Evolutionary conservation across 2,329 filamentous ascomycete genomes (phyloP), one percentile per base, ranked within the genome.

Genomic region (Diaporthe helianthi): DNA sequence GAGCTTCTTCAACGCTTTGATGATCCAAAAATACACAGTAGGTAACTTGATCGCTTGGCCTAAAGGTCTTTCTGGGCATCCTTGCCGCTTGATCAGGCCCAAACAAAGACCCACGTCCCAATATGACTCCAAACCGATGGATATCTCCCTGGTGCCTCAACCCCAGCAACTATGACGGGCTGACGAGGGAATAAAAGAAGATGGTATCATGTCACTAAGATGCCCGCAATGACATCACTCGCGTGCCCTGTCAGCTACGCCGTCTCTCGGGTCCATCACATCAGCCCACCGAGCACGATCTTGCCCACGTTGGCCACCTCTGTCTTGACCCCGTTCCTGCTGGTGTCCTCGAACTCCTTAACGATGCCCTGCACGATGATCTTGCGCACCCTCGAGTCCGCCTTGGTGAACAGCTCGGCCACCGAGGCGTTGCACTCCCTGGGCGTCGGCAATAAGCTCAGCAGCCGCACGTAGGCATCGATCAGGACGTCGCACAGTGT

Each of bases 401-500:
- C 93, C 80, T 99, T 99, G 13, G 89, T 87, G 74, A 99, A 99
- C 66, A 95, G 83, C 78, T 98, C 96, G 0, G 90, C 92, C 0
- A 98, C 85, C 0, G 84, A 80, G 0, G 89, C 86, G 5, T 85
- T 88, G 76, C 93, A 96, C 61, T 92, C 87, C 31, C 91, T 87
- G 1, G 94, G 91, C 3, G 89, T 89, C n/a, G 90, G 86, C 26
- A 98, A 84, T 70, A 99, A 83, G 52, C 84, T 85, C 75, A 97
- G 83, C 33, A 99, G 88, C 67, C 90, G 89, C 44, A 90, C 89
- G 81, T 99, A 99, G 76, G 90, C 93, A 79, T 98, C 96, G 75
- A 98, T 97, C 71, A 99, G 83, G 3, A 97, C 93, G 77, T 99
- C 96, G 82, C 96, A 98, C 8, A 99, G 85, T 15, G 96, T 98